These are phyloP conservation scores for Ormosia semicastrata DNA, from an alignment of 306 rosid genomes.

Conservation along the genomic window DNA sequence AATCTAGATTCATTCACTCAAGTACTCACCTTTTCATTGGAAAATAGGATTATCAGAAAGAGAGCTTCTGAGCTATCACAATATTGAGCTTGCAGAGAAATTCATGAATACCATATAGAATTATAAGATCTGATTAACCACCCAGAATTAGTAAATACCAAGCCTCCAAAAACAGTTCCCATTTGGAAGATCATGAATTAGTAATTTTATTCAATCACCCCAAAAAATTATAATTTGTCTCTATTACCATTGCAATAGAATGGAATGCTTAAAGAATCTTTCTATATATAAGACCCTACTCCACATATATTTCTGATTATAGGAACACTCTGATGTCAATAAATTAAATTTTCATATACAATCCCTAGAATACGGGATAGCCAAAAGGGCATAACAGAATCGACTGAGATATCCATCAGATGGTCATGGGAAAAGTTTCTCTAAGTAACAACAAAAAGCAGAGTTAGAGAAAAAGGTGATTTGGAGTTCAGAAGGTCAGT, in stretches of 20 bases:
- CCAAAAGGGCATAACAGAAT: slow-evolving; percentile 4
- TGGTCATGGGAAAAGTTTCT: slow-evolving; percentile 1
- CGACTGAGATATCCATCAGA: slow-evolving; percentile 14
- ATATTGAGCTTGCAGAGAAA: not conserved
- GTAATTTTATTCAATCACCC: not conserved
- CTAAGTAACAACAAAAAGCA: slow-evolving; percentile 20
- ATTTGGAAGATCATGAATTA: not conserved
- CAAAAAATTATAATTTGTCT: not conserved
- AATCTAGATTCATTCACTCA: not conserved
- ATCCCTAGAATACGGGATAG: not conserved
- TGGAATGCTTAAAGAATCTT: not conserved
- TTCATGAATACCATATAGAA: not conserved
- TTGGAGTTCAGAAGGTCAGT: slow-evolving; percentile 17
- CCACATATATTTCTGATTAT: not conserved
- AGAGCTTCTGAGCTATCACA: not conserved
- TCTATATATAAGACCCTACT: not conserved
- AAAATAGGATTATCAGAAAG: not conserved
- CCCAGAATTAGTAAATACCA: not conserved
- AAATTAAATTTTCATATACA: not conserved
- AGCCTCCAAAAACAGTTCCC: not conserved
- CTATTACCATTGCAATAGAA: not conserved
- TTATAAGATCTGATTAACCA: not conserved
- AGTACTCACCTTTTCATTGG: not conserved
- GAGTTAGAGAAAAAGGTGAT: not conserved
- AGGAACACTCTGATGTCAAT: not conserved